These are phyloP conservation scores for Penicillium atrosanguineum DNA, from an alignment of 495 filamentous ascomycete genomes.

Conservation along the genomic window DNA sequence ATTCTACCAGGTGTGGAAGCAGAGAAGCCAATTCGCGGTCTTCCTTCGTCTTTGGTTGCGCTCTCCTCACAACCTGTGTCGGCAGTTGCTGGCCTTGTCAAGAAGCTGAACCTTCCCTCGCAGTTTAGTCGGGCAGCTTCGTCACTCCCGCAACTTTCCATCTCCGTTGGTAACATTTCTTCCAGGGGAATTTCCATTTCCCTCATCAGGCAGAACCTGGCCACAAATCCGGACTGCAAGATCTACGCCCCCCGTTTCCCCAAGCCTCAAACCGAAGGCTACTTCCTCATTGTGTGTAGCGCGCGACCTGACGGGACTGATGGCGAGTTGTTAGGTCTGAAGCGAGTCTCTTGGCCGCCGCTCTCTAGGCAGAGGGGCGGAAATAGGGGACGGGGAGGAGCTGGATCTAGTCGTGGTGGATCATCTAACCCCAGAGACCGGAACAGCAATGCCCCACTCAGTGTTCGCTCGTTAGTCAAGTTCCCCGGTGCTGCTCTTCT, in stretches of 20 bases:
- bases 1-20: conserved; percentile 74
- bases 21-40: conserved; percentile 30
- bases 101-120: conserved; percentile 28
- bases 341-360: conserved; percentile 73
- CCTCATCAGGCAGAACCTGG: conserved; percentile 64
- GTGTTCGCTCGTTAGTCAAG: conserved; percentile 51
- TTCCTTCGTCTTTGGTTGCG: conserved; percentile 23
- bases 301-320: conserved; percentile 57
- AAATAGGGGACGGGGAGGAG: conserved; percentile 17
- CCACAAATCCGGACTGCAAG: conserved; percentile 58
- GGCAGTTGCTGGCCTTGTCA: conserved; percentile 24
- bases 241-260: conserved; percentile 88
- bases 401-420: conserved; percentile 27
- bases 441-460: conserved; percentile 10
- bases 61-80: conserved; percentile 26
- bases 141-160: conserved; percentile 64
- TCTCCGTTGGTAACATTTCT: conserved; percentile 59
- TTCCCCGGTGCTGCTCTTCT: conserved; percentile 49
- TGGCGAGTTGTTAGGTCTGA: conserved; percentile 75
- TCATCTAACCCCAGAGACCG: conserved; percentile 18
- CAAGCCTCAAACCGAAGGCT: conserved; percentile 93
- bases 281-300: conserved; percentile 69
- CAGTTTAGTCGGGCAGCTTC: conserved; percentile 56
- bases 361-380: conserved; percentile 22
- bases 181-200: conserved; percentile 60